A percentile compares a stretch with the other conserved stretches of the same genome.
phyloP scores from a whole-genome alignment of 441 rosid genomes.

The Eruca vesicaria region DNA sequence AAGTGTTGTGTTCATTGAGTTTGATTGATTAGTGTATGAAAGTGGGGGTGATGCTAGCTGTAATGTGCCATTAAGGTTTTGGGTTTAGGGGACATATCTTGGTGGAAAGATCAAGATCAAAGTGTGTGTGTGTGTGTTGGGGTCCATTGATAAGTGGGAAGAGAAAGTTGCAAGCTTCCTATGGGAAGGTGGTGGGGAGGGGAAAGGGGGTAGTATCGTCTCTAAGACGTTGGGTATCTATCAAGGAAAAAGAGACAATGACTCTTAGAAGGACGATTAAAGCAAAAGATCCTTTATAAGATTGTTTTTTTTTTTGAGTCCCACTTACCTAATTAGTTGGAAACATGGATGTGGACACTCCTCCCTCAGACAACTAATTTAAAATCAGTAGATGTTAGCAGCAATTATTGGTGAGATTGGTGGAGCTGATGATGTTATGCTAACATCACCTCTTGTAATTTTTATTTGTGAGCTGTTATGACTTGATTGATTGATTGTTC shows the following conservation, averaged over 20 bases:
- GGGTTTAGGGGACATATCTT: constrained; percentile 37
- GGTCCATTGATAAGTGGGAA: constrained; percentile 46
- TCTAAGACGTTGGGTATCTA: constrained; percentile 49
- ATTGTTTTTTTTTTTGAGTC: constrained; percentile 39
- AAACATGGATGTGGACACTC: constrained; percentile 42
- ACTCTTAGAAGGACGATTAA: constrained; percentile 36
- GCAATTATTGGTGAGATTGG: constrained; percentile 31
- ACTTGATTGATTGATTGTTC: constrained; percentile 30
- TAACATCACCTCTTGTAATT: constrained; percentile 13
- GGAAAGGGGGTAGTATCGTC: constrained; percentile 40
- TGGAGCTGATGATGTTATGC: constrained; percentile 29
- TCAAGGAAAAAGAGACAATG: constrained; percentile 34
- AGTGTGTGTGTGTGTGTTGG: constrained; percentile 30
- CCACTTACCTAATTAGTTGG: constrained; percentile 43
- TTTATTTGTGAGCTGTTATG: constrained; percentile 24
- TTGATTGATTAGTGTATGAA: constrained; percentile 19
- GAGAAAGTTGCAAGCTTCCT: constrained; percentile 28
- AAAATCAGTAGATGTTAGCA: constrained; percentile 24
- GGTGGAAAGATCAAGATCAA: constrained; percentile 40
- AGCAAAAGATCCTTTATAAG: constrained; percentile 28
- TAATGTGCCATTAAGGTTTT: constrained; percentile 43
- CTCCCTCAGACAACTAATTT: constrained; percentile 20
- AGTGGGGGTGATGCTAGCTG: constrained; percentile 48
- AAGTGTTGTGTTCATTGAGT: constrained; percentile 23
- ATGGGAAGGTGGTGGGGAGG: constrained; percentile 28